Conservation (phyloP, 176 grass and related monocot genomes). For the Elaeis guineensis region DNA sequence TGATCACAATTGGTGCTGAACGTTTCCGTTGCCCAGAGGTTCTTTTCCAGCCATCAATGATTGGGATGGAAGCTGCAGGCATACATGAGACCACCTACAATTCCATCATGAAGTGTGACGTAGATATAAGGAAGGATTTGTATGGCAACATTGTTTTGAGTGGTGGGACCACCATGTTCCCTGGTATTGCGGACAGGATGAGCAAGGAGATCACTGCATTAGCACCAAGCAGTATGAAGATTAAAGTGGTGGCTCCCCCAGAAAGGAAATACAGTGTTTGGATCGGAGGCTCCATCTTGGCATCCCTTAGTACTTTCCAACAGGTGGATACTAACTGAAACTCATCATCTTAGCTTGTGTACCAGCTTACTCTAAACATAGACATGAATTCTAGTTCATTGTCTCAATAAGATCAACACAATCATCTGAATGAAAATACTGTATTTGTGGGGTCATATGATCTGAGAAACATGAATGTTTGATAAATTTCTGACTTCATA, state of each 20-base stretch:
- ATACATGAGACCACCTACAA: constrained; percentile 3
- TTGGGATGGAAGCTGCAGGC: not conserved
- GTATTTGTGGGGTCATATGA: no score
- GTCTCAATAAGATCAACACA: no score
- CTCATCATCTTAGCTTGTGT: not conserved
- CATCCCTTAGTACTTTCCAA: constrained; percentile 2
- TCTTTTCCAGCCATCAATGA: no score
- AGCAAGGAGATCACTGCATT: constrained; percentile 4
- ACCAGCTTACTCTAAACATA: not conserved
- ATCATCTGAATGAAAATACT: no score
- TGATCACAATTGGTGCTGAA: constrained; percentile 5
- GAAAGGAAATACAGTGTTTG: no score
- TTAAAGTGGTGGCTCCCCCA: not conserved
- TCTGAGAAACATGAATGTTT: not conserved
- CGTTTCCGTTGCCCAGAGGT: not conserved
- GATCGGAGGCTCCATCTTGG: not conserved
- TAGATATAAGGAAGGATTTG: no score
- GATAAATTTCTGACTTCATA: not conserved
- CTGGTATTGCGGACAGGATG: not conserved
- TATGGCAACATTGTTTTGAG: not conserved
- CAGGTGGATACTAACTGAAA: not conserved
- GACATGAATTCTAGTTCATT: not conserved
- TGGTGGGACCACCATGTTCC: constrained; percentile 3
- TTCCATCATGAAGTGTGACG: not conserved
- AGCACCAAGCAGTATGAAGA: constrained; percentile 1